phyloP scores from a whole-genome alignment of 2,329 filamentous ascomycete genomes.

The Trichoderma pleuroti region DNA sequence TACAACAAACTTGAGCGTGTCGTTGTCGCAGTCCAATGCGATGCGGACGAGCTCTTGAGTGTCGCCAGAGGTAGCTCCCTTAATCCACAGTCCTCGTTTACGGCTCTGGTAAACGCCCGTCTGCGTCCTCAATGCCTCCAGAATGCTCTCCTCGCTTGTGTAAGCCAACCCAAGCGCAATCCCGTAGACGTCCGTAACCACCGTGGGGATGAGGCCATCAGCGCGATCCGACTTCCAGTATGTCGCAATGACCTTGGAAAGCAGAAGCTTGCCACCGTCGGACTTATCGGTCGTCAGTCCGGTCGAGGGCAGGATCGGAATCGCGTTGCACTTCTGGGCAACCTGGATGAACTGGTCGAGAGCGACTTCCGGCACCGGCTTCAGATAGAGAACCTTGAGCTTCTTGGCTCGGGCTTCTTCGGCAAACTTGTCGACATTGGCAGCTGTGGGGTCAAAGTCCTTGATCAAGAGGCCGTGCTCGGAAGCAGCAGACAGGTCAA shows the following conservation, averaged over 20 bases:
- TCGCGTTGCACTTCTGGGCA: slow-evolving; percentile 51
- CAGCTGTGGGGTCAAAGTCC: slow-evolving; percentile 45
- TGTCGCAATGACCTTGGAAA: slow-evolving; percentile 69
- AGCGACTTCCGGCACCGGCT: slow-evolving; percentile 45
- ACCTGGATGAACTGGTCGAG: slow-evolving; percentile 46
- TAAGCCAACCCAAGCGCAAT: slow-evolving; percentile 86
- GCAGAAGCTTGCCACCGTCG: slow-evolving; percentile 49
- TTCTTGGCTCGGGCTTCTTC: slow-evolving; percentile 45
- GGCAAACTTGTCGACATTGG: slow-evolving; percentile 42
- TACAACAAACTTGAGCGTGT: slow-evolving; percentile 87
- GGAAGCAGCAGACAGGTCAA: slow-evolving; percentile 44
- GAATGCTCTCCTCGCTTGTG: slow-evolving; percentile 86
- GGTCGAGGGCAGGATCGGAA: slow-evolving; percentile 72
- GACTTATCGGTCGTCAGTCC: slow-evolving; percentile 65
- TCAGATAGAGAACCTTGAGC: slow-evolving; percentile 48
- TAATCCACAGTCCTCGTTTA: slow-evolving; percentile 94
- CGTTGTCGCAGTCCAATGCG: slow-evolving; percentile 86
- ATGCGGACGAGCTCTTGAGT: slow-evolving; percentile 84
- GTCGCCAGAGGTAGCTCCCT: slow-evolving; percentile 91
- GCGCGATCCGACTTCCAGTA: slow-evolving; percentile 76
- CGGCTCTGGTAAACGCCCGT: slow-evolving; percentile 91
- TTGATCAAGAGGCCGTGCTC: slow-evolving; percentile 51
- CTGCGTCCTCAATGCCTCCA: slow-evolving; percentile 75
- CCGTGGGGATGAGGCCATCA: slow-evolving; percentile 82
- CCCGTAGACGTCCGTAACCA: slow-evolving; percentile 86